phyloP scores from a whole-genome alignment of 495 filamentous ascomycete species.

The Lasiosphaeria miniovina region DNA sequence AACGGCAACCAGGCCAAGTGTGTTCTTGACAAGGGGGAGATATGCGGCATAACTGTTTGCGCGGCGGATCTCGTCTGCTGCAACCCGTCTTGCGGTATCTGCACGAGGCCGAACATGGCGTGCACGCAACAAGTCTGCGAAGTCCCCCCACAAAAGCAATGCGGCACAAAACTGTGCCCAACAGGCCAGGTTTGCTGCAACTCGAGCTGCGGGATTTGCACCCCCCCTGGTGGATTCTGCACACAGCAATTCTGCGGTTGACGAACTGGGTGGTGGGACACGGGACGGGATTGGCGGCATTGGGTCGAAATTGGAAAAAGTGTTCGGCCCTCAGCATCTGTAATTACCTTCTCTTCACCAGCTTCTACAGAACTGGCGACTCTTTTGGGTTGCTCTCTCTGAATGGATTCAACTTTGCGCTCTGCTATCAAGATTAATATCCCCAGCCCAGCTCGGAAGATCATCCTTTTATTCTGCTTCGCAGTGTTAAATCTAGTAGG shows the following conservation, averaged over 20 bases:
- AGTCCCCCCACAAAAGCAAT: constrained; percentile 2
- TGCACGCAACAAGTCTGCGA: constrained; percentile 22
- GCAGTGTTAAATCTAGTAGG: no score
- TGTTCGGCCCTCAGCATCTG: no score
- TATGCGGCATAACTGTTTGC: constrained; percentile 20
- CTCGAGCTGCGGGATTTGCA: constrained; percentile 21
- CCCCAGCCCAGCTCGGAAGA: no score
- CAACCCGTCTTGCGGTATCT: constrained; percentile 22
- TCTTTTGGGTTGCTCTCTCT: no score
- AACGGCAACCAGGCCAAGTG: constrained; percentile 17
- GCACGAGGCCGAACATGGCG: constrained; percentile 16
- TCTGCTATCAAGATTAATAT: no score
- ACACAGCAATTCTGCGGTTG: constrained; percentile 17
- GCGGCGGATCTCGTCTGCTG: constrained; percentile 18
- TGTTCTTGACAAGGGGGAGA: constrained; percentile 1
- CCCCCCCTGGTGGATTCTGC: constrained; percentile 20
- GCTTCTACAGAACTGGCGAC: no score
- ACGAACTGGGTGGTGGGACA: background rate
- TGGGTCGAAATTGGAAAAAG: no score
- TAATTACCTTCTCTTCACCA: no score
- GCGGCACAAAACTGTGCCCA: constrained; percentile 17
- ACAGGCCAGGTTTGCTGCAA: constrained; percentile 23
- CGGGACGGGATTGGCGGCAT: no score
- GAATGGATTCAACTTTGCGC: no score
- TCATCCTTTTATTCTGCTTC: no score